Conservation (phyloP, 1,284 basidiomycete species). For the Ustilago nuda region DNA sequence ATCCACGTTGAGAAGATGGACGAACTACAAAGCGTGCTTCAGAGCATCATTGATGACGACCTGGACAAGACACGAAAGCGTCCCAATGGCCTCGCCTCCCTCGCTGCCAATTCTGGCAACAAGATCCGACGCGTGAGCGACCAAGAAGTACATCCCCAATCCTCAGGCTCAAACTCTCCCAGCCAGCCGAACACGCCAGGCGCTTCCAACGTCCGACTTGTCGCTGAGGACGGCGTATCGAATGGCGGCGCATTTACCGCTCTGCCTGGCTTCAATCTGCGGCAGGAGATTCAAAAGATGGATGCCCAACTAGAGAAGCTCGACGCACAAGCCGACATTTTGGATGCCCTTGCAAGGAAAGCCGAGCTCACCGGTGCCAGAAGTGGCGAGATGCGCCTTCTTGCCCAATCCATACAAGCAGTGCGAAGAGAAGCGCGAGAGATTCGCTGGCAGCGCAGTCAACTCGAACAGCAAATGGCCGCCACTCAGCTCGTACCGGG, state of each 20-base stretch:
- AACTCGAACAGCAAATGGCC: slow-evolving; percentile 81
- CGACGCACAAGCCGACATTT: slow-evolving; percentile 81
- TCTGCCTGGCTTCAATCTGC: slow-evolving; percentile 29
- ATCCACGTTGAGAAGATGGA: slow-evolving; percentile 54
- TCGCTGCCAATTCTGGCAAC: slow-evolving; percentile 14
- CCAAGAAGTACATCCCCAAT: slow-evolving; percentile 12
- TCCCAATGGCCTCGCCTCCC: slow-evolving; percentile 8
- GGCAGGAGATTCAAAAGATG: slow-evolving; percentile 34
- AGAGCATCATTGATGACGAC: slow-evolving; percentile 88
- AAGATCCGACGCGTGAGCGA: slow-evolving; percentile 22
- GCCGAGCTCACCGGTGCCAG: slow-evolving; percentile 89
- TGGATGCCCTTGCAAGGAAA: slow-evolving; percentile 88
- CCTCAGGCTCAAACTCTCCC: slow-evolving; percentile 1
- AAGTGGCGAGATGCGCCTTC: slow-evolving; percentile 82
- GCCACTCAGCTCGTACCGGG: slow-evolving; percentile 88
- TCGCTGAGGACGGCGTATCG: neutral
- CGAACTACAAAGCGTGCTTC: slow-evolving; percentile 87
- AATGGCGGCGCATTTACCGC: slow-evolving; percentile 10
- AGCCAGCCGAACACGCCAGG: slow-evolving; percentile 21
- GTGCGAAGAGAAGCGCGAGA: slow-evolving; percentile 85
- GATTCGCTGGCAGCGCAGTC: slow-evolving; percentile 78
- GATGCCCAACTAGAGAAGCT: slow-evolving; percentile 80
- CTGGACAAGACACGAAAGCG: slow-evolving; percentile 29
- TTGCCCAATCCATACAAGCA: slow-evolving; percentile 82
- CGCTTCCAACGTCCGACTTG: neutral